Conservation (phyloP, 2,329 filamentous ascomycete species). For the Colletotrichum sp. region DNA sequence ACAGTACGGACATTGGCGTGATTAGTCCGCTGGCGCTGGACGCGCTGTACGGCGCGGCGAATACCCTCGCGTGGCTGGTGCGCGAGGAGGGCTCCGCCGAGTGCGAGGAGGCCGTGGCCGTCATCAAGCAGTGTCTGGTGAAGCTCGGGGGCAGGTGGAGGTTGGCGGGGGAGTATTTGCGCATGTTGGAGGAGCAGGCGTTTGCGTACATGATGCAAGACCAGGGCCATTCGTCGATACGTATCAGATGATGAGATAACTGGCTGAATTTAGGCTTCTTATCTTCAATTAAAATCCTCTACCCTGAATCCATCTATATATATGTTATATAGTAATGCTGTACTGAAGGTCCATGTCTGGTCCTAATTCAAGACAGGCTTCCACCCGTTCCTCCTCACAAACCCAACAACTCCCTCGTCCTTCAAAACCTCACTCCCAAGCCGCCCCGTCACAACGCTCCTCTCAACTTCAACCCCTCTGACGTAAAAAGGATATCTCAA, state of each 20-base stretch:
- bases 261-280: not conserved
- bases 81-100: slow-evolving; percentile 38
- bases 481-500: slow-evolving; percentile 66
- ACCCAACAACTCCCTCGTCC: slow-evolving; percentile 66
- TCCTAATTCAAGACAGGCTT: slow-evolving; percentile 47
- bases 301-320: no score
- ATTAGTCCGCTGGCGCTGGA: slow-evolving; percentile 42
- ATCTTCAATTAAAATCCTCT: no score
- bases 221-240: not conserved
- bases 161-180: slow-evolving; percentile 39
- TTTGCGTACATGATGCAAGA: slow-evolving; percentile 28
- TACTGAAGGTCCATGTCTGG: no score
- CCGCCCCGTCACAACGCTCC: slow-evolving; percentile 71
- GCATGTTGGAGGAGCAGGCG: slow-evolving; percentile 39
- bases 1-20: slow-evolving; percentile 25
- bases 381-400: slow-evolving; percentile 66
- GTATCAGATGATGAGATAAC: not conserved
- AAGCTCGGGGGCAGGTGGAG: slow-evolving; percentile 37
- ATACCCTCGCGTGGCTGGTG: slow-evolving; percentile 41
- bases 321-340: no score
- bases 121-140: slow-evolving; percentile 32
- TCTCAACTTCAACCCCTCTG: slow-evolving; percentile 63
- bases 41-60: slow-evolving; percentile 39
- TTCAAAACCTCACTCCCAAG: slow-evolving; percentile 61
- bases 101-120: slow-evolving; percentile 30